Evolutionary conservation across 2,329 filamentous ascomycete species (phyloP), one percentile per base, ranked within the genome.

Genomic region (Aspergillus texensis): DNA sequence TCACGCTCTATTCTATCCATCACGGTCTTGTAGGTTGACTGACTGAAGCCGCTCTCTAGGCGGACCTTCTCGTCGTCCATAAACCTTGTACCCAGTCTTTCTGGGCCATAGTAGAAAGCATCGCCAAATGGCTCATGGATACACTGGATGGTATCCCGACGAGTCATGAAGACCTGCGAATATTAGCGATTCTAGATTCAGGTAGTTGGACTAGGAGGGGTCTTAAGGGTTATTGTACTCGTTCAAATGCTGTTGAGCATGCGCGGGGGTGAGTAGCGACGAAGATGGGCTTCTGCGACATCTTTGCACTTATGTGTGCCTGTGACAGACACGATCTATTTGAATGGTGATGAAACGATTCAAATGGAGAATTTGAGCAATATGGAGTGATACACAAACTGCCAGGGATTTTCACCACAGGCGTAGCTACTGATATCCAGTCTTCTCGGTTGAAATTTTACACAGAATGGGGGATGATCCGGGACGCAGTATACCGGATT

Each of bases 61-160:
- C 80, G 78, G 36, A 75, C 75, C 65, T 80, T 75, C 71, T 85
- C 83, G 68, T 97, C 91, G 52, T 90, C 77, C 73, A 89, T 89
- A 75, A 92, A 99, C 72, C 95, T 88, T 58, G 86, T 82, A 73
- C 91, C 89, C 70, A 98, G 85, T 70, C 92, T 87, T 81, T 99
- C 95, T 8, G 94, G 94, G 58, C 95, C 94, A 75, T 91, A 98
- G 82, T 98, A 98, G 77, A 94, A 98, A 65, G 94, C 91, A 80
- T 98, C 95, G 60, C 94, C 94, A 79, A 98, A 98, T 6, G 95
- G 95, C 82, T 99, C 95, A 78, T 98, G 95, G 71, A 95, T 85
- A 76, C 92, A 96, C 72, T 90, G 85, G 64, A 98, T 86, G 60
- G 85, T 89, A 74, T 96, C 90, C 71, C 87, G 87, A 70, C 93